Conservation (phyloP, 768 basidiomycete genomes). For the Mycena latifolia region DNA sequence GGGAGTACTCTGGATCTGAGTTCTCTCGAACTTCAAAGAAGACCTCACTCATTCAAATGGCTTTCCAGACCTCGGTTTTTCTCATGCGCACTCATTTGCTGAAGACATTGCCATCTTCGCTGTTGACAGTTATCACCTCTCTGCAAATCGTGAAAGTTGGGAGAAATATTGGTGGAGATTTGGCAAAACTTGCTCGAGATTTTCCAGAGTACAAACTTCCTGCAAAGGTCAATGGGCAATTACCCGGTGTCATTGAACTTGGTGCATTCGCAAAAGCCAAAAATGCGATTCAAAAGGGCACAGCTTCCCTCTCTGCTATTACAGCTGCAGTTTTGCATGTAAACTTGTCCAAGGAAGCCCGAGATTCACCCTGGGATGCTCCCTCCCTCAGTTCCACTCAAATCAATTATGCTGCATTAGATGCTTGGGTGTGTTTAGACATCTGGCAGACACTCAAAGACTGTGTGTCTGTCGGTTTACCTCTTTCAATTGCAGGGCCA, state of each 20-base stretch:
- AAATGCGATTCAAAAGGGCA: constrained; percentile 26
- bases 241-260: constrained; percentile 23
- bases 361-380: constrained; percentile 3
- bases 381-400: constrained; percentile 11
- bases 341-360: constrained; percentile 24
- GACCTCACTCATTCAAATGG: too few relatives aligned
- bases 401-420: constrained; percentile 33
- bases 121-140: background rate
- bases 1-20: too few relatives aligned
- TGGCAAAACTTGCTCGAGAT: constrained; percentile 33
- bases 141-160: constrained; percentile 35
- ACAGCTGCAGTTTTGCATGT: background rate
- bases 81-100: background rate
- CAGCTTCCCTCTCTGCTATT: constrained; percentile 34
- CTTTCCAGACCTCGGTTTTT: background rate
- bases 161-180: constrained; percentile 30
- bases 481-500: constrained; percentile 24
- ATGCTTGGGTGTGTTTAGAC: constrained; percentile 21
- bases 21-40: too few relatives aligned
- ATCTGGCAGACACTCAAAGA: constrained; percentile 26
- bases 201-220: constrained; percentile 28
- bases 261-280: constrained; percentile 31
- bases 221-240: background rate
- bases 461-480: constrained; percentile 18
- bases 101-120: background rate